phyloP scores from a whole-genome alignment of 73 alveolate species.

The Blepharisma japonicum region DNA sequence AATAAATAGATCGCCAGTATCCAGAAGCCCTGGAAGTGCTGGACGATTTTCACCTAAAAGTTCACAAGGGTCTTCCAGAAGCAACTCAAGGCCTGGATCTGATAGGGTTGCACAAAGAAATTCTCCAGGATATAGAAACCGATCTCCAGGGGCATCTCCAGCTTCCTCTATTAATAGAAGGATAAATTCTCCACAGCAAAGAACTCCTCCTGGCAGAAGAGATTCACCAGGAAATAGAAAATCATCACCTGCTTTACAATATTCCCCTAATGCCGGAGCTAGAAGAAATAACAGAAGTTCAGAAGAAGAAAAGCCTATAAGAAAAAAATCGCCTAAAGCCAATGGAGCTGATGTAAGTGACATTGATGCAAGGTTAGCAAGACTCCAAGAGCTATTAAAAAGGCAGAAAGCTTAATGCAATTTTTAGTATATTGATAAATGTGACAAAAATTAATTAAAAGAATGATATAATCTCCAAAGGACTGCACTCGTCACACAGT shows the following conservation, averaged over 20 bases:
- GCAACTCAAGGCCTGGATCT: conserved; percentile 15
- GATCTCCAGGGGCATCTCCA: conserved; percentile 2
- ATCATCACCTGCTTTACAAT: conserved; percentile 19
- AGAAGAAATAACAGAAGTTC: background rate
- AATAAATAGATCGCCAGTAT: background rate
- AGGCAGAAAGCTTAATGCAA: too few relatives aligned
- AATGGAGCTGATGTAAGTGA: conserved; percentile 11
- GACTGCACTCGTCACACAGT: too few relatives aligned
- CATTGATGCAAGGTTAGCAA: conserved; percentile 12
- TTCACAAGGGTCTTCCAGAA: background rate
- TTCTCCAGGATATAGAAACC: background rate
- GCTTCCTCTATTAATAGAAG: background rate
- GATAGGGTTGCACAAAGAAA: conserved; percentile 7
- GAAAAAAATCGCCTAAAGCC: background rate
- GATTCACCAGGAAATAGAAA: background rate
- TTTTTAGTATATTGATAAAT: too few relatives aligned
- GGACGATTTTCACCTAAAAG: background rate
- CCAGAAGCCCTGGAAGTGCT: conserved; percentile 26
- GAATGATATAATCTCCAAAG: too few relatives aligned
- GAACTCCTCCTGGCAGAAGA: conserved; percentile 1
- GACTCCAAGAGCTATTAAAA: background rate
- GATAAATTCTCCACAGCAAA: background rate
- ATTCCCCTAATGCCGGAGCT: conserved; percentile 17
- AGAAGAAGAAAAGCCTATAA: background rate
- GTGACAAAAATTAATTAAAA: too few relatives aligned